A percentile compares a stretch with the other conserved stretches of the same genome.
Evolutionary conservation across 116 monocot species (phyloP).

Genomic region (Thalassia testudinum): DNA sequence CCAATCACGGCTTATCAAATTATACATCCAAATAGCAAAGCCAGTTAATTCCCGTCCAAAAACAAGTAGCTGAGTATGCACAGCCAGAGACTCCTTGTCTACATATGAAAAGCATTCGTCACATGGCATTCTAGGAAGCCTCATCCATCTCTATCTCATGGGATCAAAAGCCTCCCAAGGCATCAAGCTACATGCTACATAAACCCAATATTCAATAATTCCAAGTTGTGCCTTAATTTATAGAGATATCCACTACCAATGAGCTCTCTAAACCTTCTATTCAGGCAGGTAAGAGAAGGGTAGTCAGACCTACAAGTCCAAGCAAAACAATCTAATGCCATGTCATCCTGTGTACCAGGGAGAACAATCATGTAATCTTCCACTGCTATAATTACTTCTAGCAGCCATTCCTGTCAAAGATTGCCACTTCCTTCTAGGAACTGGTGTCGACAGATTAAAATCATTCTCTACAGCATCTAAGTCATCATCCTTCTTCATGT

Average conservation of each 20-base stretch:
- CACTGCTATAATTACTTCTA: slow-evolving; percentile 14
- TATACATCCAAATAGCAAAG: slow-evolving; percentile 78
- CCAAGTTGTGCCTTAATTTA: slow-evolving; percentile 43
- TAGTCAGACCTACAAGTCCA: slow-evolving; percentile 66
- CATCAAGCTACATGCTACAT: slow-evolving; percentile 63
- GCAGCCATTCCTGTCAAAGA: too few species aligned
- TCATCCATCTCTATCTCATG: slow-evolving; percentile 47
- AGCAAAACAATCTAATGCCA: slow-evolving; percentile 59
- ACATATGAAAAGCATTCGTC: slow-evolving; percentile 74
- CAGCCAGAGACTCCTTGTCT: slow-evolving; percentile 90
- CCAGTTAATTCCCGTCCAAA: slow-evolving; percentile 70
- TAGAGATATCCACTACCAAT: slow-evolving; percentile 65
- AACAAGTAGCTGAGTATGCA: slow-evolving; percentile 76
- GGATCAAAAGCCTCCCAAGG: slow-evolving; percentile 95
- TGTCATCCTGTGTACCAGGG: slow-evolving; percentile 62
- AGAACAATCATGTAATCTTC: slow-evolving; percentile 40
- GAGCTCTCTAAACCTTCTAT: slow-evolving; percentile 37
- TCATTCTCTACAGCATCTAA: too few species aligned
- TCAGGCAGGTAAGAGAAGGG: slow-evolving; percentile 44
- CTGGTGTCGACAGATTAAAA: too few species aligned
- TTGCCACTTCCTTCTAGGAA: too few species aligned
- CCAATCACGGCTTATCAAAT: slow-evolving; percentile 42
- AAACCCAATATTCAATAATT: slow-evolving; percentile 72
- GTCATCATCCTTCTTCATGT: too few species aligned
- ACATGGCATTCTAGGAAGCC: slow-evolving; percentile 74